Evolutionary conservation across 495 filamentous ascomycete genomes (phyloP), one percentile per base, ranked within the genome.

Genomic region (Penicillium alfredii): DNA sequence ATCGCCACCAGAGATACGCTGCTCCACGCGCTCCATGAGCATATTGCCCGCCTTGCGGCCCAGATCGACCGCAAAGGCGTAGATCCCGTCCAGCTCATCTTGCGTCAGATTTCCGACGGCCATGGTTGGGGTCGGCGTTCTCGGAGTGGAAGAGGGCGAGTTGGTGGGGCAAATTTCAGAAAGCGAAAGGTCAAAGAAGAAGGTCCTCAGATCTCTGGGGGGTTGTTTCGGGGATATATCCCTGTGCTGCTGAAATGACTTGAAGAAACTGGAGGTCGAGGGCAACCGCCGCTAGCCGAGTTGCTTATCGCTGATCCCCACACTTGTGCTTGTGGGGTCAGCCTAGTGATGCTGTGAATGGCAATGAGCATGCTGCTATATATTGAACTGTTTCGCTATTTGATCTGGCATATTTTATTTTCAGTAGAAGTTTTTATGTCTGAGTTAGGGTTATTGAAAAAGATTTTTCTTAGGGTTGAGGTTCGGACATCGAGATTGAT

Each of bases 41-140:
- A 81, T 56, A 36, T 70, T 55, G 0, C 81, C 81, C 0, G 80
- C 80, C 52, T 75, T 70, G 38, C 78, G 77, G 18, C 74, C 78
- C 0, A 84, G 63, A 37, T 79, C 63, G 13, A 82, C 53, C 3
- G 80, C 80, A 45, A 86, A 86, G 12, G 60, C 60, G 46, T 82
- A 82, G 35, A 82, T 74, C 19, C 74, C 72, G 42, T 77, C 71
- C 3, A 84, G 63, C 16, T 76, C 64, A 39, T 58, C 47, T 44
- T 58, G 59, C 19, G 48, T 44, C 38, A 66, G 26, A 11, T 37
- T 29, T 45, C 29, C 40, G 14, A 27, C 30, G 8, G 46, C 20
- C 53, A 57, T 57, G 31, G 30, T 30, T 42, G 27, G 18, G 18
- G n/a, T n/a, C n/a, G n/a, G n/a, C n/a, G n/a, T n/a, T n/a, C n/a